Evolutionary conservation across 2,329 filamentous ascomycete species (phyloP).

Genomic region (Bretziella fagacearum): DNA sequence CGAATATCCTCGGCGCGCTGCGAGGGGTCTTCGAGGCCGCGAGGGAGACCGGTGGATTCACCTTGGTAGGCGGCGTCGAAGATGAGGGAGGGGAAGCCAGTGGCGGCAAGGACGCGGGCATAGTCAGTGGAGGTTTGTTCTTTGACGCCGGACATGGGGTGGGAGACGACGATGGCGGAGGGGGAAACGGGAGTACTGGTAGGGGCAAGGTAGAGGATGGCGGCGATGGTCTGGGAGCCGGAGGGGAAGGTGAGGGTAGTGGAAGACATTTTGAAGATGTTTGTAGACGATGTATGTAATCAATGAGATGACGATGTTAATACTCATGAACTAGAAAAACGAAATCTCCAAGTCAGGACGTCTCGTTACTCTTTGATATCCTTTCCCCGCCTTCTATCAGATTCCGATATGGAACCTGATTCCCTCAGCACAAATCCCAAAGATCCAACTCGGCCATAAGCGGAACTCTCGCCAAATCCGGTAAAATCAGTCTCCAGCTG

Average conservation of each 20-base stretch:
- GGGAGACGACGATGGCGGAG: not conserved
- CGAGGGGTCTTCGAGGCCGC: constrained; percentile 23
- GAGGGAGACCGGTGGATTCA: constrained; percentile 22
- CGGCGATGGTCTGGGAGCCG: not conserved
- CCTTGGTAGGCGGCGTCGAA: not conserved
- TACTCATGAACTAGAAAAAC: not conserved
- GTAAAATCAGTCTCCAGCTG: too few relatives aligned
- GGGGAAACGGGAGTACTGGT: not conserved
- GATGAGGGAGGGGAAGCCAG: not conserved
- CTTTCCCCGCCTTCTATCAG: too few relatives aligned
- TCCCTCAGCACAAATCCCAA: too few relatives aligned
- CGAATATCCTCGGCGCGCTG: constrained; percentile 24
- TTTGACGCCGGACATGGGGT: too few relatives aligned
- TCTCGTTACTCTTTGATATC: not conserved
- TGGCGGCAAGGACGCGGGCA: not conserved
- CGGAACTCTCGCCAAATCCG: too few relatives aligned
- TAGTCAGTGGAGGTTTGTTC: too few relatives aligned
- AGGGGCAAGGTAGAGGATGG: not conserved
- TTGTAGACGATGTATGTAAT: not conserved
- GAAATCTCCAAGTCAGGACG: not conserved
- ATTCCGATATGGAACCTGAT: too few relatives aligned
- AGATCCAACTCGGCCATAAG: too few relatives aligned
- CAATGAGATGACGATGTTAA: not conserved
- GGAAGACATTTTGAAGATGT: not conserved
- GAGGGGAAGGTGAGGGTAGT: not conserved